phyloP scores from a whole-genome alignment of 352 stramenopile genomes.

The Pythium rhizo-oryzae region DNA sequence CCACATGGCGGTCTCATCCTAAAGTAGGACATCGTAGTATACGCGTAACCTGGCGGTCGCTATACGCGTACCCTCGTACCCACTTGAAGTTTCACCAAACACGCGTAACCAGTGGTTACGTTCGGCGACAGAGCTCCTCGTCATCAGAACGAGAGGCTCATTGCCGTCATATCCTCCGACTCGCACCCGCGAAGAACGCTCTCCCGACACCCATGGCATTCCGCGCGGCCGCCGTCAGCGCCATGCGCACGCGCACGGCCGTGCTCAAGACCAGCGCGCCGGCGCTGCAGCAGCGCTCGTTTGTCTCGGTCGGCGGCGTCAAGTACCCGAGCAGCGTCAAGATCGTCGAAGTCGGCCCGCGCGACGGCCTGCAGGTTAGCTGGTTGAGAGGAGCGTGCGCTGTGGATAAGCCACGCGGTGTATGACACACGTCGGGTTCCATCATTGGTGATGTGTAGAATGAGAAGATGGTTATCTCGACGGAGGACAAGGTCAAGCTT shows the following conservation, averaged over 20 bases:
- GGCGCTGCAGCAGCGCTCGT: slow-evolving; percentile 26
- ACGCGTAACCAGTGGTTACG: slow-evolving; percentile 10
- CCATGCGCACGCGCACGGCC: slow-evolving; percentile 17
- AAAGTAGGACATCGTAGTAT: slow-evolving; percentile 1
- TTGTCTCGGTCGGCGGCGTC: slow-evolving; percentile 33
- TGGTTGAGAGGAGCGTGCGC: neutral
- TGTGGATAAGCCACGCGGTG: neutral
- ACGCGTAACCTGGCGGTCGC: too few species aligned
- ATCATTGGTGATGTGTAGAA: slow-evolving; percentile 63
- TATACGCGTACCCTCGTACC: neutral
- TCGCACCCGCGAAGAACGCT: neutral
- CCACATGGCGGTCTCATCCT: neutral
- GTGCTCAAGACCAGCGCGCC: slow-evolving; percentile 10
- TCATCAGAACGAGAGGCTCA: slow-evolving; percentile 16
- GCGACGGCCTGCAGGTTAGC: slow-evolving; percentile 92
- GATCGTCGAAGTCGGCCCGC: slow-evolving; percentile 95
- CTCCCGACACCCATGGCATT: slow-evolving; percentile 18
- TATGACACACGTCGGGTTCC: neutral
- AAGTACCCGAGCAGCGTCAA: slow-evolving; percentile 80
- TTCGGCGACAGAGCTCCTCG: slow-evolving; percentile 10
- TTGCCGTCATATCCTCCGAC: slow-evolving; percentile 2
- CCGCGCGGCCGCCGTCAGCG: neutral
- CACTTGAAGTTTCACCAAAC: slow-evolving; percentile 33
- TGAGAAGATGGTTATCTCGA: slow-evolving; percentile 88
- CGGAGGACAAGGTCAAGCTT: slow-evolving; percentile 90